phyloP scores from a whole-genome alignment of 352 stramenopile genomes.

The Pythium dissotocum region DNA sequence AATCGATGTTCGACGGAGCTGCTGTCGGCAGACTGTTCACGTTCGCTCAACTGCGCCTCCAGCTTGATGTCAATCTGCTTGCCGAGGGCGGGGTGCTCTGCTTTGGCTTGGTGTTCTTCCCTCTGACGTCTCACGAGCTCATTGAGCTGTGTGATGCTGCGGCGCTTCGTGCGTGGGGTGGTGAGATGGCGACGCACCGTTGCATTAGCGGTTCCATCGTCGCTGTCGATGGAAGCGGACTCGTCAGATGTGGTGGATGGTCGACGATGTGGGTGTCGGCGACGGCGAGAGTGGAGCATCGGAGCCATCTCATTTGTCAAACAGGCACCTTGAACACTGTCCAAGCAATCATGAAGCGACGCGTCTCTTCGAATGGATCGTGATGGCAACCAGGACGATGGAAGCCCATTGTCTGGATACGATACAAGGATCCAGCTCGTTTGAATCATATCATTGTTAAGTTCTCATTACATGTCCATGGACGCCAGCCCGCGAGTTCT shows the following conservation, averaged over 20 bases:
- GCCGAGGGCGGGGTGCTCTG: background rate
- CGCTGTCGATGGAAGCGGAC: background rate
- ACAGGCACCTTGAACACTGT: background rate
- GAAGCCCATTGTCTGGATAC: too few species aligned
- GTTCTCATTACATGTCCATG: too few species aligned
- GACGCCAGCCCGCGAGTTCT: too few species aligned
- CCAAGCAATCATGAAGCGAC: constrained; percentile 4
- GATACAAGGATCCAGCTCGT: too few species aligned
- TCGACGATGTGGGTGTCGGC: background rate
- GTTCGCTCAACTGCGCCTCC: constrained; percentile 8
- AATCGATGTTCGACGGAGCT: constrained; percentile 8
- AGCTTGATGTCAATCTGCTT: constrained; percentile 12
- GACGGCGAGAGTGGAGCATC: constrained; percentile 2
- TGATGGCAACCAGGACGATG: background rate
- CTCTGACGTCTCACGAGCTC: constrained; percentile 25
- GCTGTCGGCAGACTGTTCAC: too few species aligned
- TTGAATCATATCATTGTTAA: too few species aligned
- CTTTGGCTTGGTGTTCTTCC: constrained; percentile 1
- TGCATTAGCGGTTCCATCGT: background rate
- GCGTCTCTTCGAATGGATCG: constrained; percentile 12
- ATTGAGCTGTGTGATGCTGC: constrained; percentile 23
- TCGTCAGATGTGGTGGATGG: constrained; percentile 7
- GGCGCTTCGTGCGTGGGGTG: constrained; percentile 24
- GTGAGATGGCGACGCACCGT: constrained; percentile 5
- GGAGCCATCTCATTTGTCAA: background rate